Evolutionary conservation across 768 basidiomycete genomes (phyloP), one percentile per base, ranked within the genome.

Genomic region (Pulveroboletus ravenelii): DNA sequence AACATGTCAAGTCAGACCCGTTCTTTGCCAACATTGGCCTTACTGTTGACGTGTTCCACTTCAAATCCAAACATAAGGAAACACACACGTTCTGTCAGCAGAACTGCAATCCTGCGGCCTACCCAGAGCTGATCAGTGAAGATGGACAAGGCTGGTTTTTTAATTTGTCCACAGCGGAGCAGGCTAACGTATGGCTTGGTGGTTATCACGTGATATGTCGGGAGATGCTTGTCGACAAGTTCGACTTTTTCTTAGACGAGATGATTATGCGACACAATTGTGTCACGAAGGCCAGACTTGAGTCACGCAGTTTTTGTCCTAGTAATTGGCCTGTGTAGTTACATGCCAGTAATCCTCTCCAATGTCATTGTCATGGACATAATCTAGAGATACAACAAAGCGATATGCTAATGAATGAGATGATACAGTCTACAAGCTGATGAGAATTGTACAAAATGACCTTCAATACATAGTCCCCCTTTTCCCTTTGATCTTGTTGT

Each of bases 111-210:
- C 69, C 70, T 0, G 36, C 54, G 0, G 25, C 38, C 0, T 74
- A 50, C 20, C 46, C 51, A 0, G 73, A 76, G 17, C 61, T 77
- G 1, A 38, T 42, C 0, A 56, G 47, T 0, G 49, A 61, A 0
- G 64, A 57, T 31, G 41, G 52, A 3, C 50, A 57, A 1, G 44
- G 31, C 0, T 78, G 73, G 42, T 67, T 66, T 20, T 64, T 77
- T 43, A 66, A 70, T 5, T 72, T 69, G 3, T 78, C 42, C 7
- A 44, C 20, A 31, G 73, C 50, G 58, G 72, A 75, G 55, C 67
- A 56, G 65, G 62, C 43, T 14, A 72, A 72, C 42, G 29, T 54
- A 0, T 78, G 77, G 77, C 46, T 76, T 20, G 70, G 72, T 0
- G 70, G 70, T 0, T 50, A 67, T 45, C 59, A 61, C 10, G 48